Conservation (phyloP, 345 rosid species). For the Clarkia xantiana region DNA sequence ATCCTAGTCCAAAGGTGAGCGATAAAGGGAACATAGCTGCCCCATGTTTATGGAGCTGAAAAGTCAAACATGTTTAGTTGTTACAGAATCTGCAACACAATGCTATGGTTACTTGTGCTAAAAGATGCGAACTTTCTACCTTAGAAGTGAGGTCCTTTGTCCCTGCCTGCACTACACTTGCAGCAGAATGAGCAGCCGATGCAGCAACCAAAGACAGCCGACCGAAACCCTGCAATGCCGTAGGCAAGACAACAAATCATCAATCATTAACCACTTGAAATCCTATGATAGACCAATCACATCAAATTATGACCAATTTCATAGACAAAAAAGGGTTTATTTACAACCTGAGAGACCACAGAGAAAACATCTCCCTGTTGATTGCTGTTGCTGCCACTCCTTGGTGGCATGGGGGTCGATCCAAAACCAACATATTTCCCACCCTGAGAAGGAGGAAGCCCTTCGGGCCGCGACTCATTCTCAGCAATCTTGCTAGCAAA, state of each 20-base stretch:
- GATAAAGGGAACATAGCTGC: too few relatives aligned
- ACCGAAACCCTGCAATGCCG: conserved; percentile 53
- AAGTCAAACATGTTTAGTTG: too few relatives aligned
- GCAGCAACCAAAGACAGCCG: conserved; percentile 76
- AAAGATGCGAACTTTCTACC: conserved; percentile 23
- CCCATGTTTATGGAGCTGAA: too few relatives aligned
- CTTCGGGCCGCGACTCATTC: conserved; percentile 77
- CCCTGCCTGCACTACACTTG: conserved; percentile 75
- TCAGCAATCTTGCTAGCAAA: conserved; percentile 59
- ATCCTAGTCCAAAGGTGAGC: too few relatives aligned
- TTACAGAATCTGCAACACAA: too few relatives aligned
- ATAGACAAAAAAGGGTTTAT: not conserved
- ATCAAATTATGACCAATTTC: not conserved
- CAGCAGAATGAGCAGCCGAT: conserved; percentile 78
- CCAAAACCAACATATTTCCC: conserved; percentile 97
- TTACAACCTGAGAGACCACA: conserved; percentile 68
- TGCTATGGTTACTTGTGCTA: too few relatives aligned
- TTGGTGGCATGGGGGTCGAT: conserved; percentile 42
- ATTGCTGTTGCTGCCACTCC: conserved; percentile 18
- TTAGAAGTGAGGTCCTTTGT: conserved; percentile 62
- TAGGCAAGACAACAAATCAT: not conserved
- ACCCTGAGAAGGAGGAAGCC: conserved; percentile 85
- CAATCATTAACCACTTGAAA: too few relatives aligned
- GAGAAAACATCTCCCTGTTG: conserved; percentile 58
- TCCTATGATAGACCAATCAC: not conserved